phyloP scores from a whole-genome alignment of 2,329 filamentous ascomycete genomes.

The Fusarium burgessii region DNA sequence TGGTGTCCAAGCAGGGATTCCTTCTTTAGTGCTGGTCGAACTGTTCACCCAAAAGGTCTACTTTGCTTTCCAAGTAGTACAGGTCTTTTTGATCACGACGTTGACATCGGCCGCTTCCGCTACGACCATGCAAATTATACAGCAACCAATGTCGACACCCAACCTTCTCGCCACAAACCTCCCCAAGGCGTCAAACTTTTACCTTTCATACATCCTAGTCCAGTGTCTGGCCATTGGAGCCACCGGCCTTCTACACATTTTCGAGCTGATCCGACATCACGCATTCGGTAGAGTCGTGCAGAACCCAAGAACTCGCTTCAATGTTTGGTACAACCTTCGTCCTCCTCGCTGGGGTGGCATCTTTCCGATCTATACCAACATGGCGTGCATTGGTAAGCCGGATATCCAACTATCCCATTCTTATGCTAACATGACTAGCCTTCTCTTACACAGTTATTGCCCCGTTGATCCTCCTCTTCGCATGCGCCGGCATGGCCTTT shows the following conservation, averaged over 20 bases:
- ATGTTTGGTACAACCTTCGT: conserved; percentile 78
- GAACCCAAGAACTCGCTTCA: conserved; percentile 83
- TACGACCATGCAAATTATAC: conserved; percentile 71
- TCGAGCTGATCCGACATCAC: conserved; percentile 68
- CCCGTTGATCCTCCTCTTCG: conserved; percentile 85
- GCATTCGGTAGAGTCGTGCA: conserved; percentile 80
- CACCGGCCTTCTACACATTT: conserved; percentile 76
- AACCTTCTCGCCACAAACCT: conserved; percentile 77
- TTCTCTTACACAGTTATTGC: conserved; percentile 90
- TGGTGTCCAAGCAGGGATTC: conserved; percentile 82
- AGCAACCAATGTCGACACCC: conserved; percentile 72
- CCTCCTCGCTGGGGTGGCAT: conserved; percentile 87
- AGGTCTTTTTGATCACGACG: conserved; percentile 91
- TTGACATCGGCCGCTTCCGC: conserved; percentile 83
- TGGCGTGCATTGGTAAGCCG: conserved; percentile 79
- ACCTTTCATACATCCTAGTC: conserved; percentile 91
- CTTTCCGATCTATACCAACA: conserved; percentile 83
- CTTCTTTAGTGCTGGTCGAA: conserved; percentile 83
- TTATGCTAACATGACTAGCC: conserved; percentile 58
- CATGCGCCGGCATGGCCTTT: conserved; percentile 79
- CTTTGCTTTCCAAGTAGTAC: conserved; percentile 90
- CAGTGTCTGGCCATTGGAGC: conserved; percentile 87
- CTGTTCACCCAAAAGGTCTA: conserved; percentile 91
- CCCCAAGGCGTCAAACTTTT: conserved; percentile 91
- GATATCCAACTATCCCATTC: too few species aligned